Base-by-base conservation (phyloP, 2,329 filamentous ascomycete genomes). In the Diaporthe sp. region DNA sequence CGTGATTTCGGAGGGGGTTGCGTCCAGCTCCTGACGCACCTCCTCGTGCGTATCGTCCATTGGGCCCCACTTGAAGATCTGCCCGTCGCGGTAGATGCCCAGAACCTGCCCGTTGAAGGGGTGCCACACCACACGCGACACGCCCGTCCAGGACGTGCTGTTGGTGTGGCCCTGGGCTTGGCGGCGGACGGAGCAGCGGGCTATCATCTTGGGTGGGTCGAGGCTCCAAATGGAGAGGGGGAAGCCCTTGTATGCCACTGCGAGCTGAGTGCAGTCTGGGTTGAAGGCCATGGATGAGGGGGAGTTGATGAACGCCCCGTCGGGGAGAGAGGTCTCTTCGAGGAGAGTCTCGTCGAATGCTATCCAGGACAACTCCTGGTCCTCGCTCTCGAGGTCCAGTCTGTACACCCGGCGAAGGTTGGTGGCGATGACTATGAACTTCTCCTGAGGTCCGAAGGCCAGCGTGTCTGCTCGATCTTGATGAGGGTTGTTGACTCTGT, bases 41-140 rank as follows among this genome's bases (percentile, higher is more conserved):
- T 78, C 79, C 35, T 80, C 71, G 58, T 78, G 77, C 1, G 45
- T 74, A 30, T 78, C 71, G 19, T 79, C 76, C 22, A 73, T 30
- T 2, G 77, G 78, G 35, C 61, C 73, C 79, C 79, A 80, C 73
- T 79, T 80, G 72, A 81, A 80, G 25, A 80, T 75, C 42, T 73
- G 52, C 4, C 79, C 79, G 45, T 78, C 71, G 25, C 52, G 58
- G 69, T 72, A 78, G 38, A 80, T 77, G 8, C 79, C 79, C 33
- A 80, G 52, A 0, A 80, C 40, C 9, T 78, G 71, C 7, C 58
- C 74, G 33, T 57, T 71, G 30, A 77, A 76, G 2, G 79, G 78
- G 74, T 79, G 76, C 79, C 79, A 80, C 0, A 75, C 74, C 35
- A 80, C 55, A 19, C 52, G 74, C 55, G 54, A 74, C 67, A 76